Evolutionary conservation across 768 basidiomycete genomes (phyloP).

Genomic region (Inosperma sp.): DNA sequence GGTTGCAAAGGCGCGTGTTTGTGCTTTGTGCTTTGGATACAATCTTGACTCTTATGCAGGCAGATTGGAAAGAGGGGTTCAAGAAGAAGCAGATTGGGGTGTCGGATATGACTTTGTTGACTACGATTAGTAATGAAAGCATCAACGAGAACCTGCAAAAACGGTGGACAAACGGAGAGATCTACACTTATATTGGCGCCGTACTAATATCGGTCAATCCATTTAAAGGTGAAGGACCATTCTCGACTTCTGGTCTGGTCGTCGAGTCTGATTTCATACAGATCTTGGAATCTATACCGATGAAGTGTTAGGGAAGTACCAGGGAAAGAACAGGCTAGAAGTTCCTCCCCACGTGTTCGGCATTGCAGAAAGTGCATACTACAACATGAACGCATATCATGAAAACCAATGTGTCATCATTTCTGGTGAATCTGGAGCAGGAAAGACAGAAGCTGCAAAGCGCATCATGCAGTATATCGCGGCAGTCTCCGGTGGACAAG

Average conservation of each 20-base stretch:
- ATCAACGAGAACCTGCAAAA: constrained; percentile 98
- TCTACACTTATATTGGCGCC: constrained; percentile 98
- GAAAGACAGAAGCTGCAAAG: constrained; percentile 99
- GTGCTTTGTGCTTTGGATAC: not conserved
- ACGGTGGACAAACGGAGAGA: constrained; percentile 91
- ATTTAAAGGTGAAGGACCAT: constrained; percentile 67
- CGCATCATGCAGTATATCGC: constrained; percentile 99
- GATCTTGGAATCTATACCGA: constrained; percentile 99
- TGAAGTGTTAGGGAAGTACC: constrained; percentile 77
- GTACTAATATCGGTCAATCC: constrained; percentile 99
- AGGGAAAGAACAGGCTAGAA: constrained; percentile 96
- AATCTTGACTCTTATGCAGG: constrained; percentile 45
- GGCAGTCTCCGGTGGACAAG: constrained; percentile 85
- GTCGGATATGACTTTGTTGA: constrained; percentile 96
- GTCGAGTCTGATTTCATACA: constrained; percentile 27
- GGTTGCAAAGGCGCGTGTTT: constrained; percentile 65
- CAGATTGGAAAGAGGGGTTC: constrained; percentile 99
- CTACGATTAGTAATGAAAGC: constrained; percentile 94
- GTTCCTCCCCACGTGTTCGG: constrained; percentile 97
- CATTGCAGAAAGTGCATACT: constrained; percentile 96
- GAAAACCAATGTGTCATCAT: constrained; percentile 99
- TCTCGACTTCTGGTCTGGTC: not conserved
- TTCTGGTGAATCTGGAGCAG: constrained; percentile 97
- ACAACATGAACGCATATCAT: constrained; percentile 98
- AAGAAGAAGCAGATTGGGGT: constrained; percentile 99